Evolutionary conservation across 1,284 basidiomycete species (phyloP), one percentile per base, ranked within the genome.

Genomic region (Golubevia sp.): DNA sequence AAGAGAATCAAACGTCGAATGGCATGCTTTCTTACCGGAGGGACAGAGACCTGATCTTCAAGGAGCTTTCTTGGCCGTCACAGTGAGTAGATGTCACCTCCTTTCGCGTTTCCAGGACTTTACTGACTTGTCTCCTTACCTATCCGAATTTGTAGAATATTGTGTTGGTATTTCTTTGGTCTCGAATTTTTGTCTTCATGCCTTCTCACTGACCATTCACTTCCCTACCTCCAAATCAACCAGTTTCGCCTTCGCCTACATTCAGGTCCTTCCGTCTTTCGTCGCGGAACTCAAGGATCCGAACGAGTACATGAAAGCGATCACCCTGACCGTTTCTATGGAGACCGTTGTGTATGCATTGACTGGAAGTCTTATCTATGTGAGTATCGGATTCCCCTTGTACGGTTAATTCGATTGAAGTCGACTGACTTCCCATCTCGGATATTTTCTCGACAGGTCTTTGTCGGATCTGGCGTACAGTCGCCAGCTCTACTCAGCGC

Each of bases 241-340:
- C n/a, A n/a, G n/a, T 44, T 44, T 44, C 38, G 38, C 38, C 38
- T 44, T 44, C 18, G 38, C 38, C 18, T 44, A 44, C 18, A 8
- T 44, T 44, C 38, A 44, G 18, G 18, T 44, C 38, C 38, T 13
- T 8, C 38, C 38, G 11, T 75, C 76, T 2, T 66, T 79, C 56
- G 67, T 76, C 26, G 71, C 77, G 26, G 77, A 79, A 66, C 77
- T 79, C 74, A 59, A 67, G 48, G 68, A 73, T 49, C 77, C 71
- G 15, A 49, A 8, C 2, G 56, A 70, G 57, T 79, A 76, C 62
- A 63, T 56, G 44, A 66, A 64, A 54, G 72, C 76, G 61, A 64
- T 79, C 2, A 54, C 26, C 20, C 30, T 68, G 34, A 70, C 76
- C 18, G 64, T 71, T 2, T 53, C 25, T 27, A 66, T 74, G 7